These are phyloP conservation scores for Helicocarpus griseus DNA, from an alignment of 2,329 filamentous ascomycete genomes.

Conservation along the genomic window DNA sequence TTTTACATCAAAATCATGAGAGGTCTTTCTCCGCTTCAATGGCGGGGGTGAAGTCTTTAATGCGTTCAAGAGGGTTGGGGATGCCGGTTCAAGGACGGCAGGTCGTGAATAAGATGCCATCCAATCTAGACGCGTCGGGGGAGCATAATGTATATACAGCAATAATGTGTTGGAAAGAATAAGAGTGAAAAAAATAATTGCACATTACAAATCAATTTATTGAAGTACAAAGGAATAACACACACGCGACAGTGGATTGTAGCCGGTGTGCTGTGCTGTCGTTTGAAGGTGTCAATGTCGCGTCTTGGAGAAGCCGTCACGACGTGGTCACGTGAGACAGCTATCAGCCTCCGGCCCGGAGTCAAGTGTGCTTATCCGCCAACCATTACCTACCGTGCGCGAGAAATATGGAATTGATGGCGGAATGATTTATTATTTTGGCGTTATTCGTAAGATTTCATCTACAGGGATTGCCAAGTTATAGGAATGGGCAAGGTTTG, in stretches of 20 bases:
- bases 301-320: not conserved
- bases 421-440: too few relatives aligned
- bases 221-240: not conserved
- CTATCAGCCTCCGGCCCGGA: too few relatives aligned
- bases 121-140: constrained; percentile 15
- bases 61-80: constrained; percentile 23
- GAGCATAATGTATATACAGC: not conserved
- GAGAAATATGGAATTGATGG: too few relatives aligned
- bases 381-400: too few relatives aligned
- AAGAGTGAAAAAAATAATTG: not conserved
- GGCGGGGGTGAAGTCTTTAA: not conserved
- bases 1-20: constrained; percentile 11
- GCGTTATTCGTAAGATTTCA: too few relatives aligned
- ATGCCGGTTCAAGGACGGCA: constrained; percentile 26
- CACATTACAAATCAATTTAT: not conserved
- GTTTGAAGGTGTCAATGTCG: not conserved
- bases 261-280: too few relatives aligned
- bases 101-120: constrained; percentile 28
- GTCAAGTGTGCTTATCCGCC: too few relatives aligned
- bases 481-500: not conserved
- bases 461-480: too few relatives aligned
- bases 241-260: not conserved
- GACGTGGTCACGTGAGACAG: not conserved
- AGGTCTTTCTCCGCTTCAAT: constrained; percentile 25
- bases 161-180: not conserved